These are phyloP conservation scores for Colletotrichum costaricense DNA, from an alignment of 2,329 filamentous ascomycete species.

Conservation along the genomic window DNA sequence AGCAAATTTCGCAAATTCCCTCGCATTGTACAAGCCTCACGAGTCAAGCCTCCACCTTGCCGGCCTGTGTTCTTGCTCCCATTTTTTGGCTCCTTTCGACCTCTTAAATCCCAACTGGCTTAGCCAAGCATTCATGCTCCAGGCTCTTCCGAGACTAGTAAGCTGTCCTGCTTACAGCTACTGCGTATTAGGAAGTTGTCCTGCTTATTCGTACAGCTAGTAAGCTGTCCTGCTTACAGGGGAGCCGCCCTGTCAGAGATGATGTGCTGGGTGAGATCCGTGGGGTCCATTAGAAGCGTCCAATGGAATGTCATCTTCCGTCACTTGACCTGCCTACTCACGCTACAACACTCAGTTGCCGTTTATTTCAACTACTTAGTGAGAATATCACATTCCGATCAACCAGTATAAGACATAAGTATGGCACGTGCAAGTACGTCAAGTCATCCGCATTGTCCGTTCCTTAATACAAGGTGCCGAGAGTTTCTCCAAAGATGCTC, in stretches of 20 bases:
- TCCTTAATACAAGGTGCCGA: not conserved
- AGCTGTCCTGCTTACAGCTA: not conserved
- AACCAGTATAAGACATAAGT: not conserved
- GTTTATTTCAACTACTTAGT: not conserved
- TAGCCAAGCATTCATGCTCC: not conserved
- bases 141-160: not conserved
- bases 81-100: not conserved
- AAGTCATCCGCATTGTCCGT: not conserved
- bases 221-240: not conserved
- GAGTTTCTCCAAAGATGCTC: not conserved
- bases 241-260: not conserved
- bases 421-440: not conserved
- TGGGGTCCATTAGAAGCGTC: not conserved
- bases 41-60: constrained; percentile 7
- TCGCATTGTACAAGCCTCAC: not conserved
- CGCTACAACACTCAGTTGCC: not conserved
- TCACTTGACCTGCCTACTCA: constrained; percentile 20
- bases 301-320: constrained; percentile 16
- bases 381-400: not conserved
- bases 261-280: not conserved
- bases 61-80: not conserved
- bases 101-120: not conserved
- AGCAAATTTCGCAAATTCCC: constrained; percentile 8
- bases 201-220: too few relatives aligned
- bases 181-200: not conserved